Evolutionary conservation across 2,329 filamentous ascomycete genomes (phyloP).

Genomic region (Dactylellina haptotyla): DNA sequence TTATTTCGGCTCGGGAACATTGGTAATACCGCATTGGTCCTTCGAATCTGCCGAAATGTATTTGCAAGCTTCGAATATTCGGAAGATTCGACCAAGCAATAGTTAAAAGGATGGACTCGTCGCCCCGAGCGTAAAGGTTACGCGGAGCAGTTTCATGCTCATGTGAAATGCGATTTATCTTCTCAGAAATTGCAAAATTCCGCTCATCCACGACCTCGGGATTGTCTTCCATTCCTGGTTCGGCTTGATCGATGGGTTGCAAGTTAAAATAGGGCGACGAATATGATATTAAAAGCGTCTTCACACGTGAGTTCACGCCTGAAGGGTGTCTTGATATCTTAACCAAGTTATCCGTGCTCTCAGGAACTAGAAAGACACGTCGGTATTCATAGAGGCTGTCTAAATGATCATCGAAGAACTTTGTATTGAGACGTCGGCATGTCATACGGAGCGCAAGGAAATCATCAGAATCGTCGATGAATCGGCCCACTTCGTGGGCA

Average conservation of each 20-base stretch:
- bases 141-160: no score
- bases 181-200: no score
- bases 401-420: not conserved
- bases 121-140: no score
- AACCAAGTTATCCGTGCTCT: slow-evolving; percentile 8
- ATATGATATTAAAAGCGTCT: not conserved
- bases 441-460: slow-evolving; percentile 9
- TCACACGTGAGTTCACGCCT: not conserved
- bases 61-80: no score
- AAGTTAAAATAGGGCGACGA: not conserved
- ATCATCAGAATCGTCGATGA: slow-evolving; percentile 14
- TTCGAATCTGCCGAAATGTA: no score
- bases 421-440: slow-evolving; percentile 1
- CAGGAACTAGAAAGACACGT: not conserved
- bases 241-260: not conserved
- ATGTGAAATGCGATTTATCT: no score
- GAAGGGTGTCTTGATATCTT: slow-evolving; percentile 29
- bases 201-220: no score
- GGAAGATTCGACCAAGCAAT: no score
- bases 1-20: no score
- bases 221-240: no score
- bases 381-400: not conserved
- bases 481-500: not conserved
- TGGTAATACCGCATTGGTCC: no score
- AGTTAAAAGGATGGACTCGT: no score